Evolutionary conservation across 2,329 filamentous ascomycete genomes (phyloP).

Genomic region (Aspergillus flavus): DNA sequence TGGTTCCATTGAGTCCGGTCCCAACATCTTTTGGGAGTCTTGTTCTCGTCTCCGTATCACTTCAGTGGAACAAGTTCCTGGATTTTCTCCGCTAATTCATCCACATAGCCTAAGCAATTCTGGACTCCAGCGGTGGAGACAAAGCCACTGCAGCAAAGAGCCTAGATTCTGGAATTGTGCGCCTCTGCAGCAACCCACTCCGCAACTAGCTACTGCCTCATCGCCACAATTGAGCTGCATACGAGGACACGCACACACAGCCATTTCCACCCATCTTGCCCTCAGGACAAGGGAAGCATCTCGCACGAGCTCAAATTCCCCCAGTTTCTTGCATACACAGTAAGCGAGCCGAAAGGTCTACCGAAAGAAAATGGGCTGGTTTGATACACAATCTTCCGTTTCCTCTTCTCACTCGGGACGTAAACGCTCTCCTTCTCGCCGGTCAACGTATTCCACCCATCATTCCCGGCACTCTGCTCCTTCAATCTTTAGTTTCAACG

Average conservation of each 20-base stretch:
- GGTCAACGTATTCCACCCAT: constrained; percentile 41
- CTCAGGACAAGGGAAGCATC: neutral
- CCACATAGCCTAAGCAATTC: neutral
- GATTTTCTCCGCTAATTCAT: neutral
- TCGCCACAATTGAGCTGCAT: constrained; percentile 14
- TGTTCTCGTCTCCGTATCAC: neutral
- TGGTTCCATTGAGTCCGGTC: neutral
- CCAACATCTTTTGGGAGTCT: neutral
- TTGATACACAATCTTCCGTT: constrained; percentile 42
- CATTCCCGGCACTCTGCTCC: constrained; percentile 43
- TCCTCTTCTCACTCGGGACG: constrained; percentile 31
- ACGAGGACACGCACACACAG: constrained; percentile 6
- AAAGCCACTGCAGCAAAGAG: constrained; percentile 17
- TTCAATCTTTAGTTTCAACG: constrained; percentile 50
- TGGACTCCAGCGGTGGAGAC: constrained; percentile 19
- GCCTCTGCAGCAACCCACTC: constrained; percentile 22
- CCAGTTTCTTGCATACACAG: neutral
- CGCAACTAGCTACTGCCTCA: constrained; percentile 16
- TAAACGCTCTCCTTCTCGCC: constrained; percentile 40
- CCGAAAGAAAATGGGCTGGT: constrained; percentile 47
- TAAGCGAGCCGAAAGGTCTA: neutral
- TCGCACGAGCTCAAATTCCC: neutral
- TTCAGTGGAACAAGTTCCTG: neutral
- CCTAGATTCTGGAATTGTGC: constrained; percentile 22
- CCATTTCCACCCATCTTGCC: neutral